Evolutionary conservation across 352 stramenopile genomes (phyloP).

Genomic region (Phytopythium boreale): DNA sequence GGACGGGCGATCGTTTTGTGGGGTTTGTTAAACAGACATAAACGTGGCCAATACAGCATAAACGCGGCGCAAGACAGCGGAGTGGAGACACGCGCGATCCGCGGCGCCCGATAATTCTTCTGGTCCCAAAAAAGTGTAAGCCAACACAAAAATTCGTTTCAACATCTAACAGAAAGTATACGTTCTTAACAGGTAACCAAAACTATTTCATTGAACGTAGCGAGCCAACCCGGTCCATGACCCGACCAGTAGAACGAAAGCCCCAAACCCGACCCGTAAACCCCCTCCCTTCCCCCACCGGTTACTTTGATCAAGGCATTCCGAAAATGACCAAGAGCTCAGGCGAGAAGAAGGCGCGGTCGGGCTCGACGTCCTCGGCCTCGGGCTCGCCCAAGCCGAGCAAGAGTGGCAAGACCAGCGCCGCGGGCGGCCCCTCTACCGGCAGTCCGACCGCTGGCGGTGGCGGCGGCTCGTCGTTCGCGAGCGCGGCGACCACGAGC

Average conservation of each 20-base stretch:
- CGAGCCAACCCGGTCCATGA: too few species aligned
- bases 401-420: not conserved
- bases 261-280: not conserved
- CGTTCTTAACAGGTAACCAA: not conserved
- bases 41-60: conserved; percentile 2
- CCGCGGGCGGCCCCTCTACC: conserved; percentile 13
- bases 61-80: not conserved
- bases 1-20: not conserved
- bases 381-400: conserved; percentile 6
- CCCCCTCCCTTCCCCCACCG: too few species aligned
- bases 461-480: conserved; percentile 22
- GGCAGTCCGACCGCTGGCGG: conserved; percentile 3
- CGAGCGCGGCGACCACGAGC: conserved; percentile 34
- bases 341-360: conserved; percentile 15
- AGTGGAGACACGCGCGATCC: not conserved
- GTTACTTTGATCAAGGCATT: not conserved
- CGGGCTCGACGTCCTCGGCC: conserved; percentile 14
- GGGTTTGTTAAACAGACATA: conserved; percentile 26
- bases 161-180: not conserved
- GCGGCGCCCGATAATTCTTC: not conserved
- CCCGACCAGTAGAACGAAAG: too few species aligned
- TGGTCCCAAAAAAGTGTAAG: not conserved
- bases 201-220: too few species aligned
- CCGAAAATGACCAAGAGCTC: conserved; percentile 20
- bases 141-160: not conserved